These are phyloP conservation scores for Scedosporium aurantiacum DNA, from an alignment of 2,329 filamentous ascomycete genomes.

Conservation along the genomic window DNA sequence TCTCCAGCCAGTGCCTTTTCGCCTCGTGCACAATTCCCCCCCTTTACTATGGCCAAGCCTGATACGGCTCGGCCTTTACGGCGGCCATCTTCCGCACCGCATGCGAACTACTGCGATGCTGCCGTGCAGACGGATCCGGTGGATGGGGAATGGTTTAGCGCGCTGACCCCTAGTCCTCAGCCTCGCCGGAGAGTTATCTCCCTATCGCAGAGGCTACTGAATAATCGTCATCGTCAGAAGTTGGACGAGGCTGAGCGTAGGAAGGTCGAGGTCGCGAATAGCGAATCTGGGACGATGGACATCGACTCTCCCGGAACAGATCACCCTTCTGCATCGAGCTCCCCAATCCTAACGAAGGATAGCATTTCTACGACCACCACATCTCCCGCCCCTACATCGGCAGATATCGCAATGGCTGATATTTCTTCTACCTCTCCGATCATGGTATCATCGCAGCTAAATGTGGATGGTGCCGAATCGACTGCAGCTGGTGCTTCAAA, in stretches of 20 bases:
- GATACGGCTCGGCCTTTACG: background rate
- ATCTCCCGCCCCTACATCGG: slow-evolving; percentile 3
- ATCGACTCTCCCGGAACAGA: slow-evolving; percentile 3
- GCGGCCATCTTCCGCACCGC: background rate
- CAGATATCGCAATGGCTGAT: background rate
- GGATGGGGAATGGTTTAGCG: slow-evolving; percentile 41
- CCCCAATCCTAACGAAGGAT: background rate
- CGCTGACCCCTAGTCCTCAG: slow-evolving; percentile 21
- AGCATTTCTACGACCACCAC: slow-evolving; percentile 1
- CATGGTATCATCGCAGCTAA: slow-evolving; percentile 3
- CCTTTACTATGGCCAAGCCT: background rate
- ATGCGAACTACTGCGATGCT: slow-evolving; percentile 34
- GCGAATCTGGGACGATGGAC: background rate
- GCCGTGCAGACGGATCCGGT: slow-evolving; percentile 45
- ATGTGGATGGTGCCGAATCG: slow-evolving; percentile 9
- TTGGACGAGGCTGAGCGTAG: slow-evolving; percentile 1
- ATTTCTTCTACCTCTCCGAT: background rate
- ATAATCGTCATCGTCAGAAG: slow-evolving; percentile 26
- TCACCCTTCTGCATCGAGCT: slow-evolving; percentile 1
- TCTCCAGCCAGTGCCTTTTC: slow-evolving; percentile 32
- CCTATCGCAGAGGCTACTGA: slow-evolving; percentile 40
- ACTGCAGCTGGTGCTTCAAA: slow-evolving; percentile 13
- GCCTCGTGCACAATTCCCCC: slow-evolving; percentile 4
- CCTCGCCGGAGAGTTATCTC: slow-evolving; percentile 39
- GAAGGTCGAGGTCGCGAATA: background rate